phyloP scores from a whole-genome alignment of 352 stramenopile species.

The Pythium volutum region DNA sequence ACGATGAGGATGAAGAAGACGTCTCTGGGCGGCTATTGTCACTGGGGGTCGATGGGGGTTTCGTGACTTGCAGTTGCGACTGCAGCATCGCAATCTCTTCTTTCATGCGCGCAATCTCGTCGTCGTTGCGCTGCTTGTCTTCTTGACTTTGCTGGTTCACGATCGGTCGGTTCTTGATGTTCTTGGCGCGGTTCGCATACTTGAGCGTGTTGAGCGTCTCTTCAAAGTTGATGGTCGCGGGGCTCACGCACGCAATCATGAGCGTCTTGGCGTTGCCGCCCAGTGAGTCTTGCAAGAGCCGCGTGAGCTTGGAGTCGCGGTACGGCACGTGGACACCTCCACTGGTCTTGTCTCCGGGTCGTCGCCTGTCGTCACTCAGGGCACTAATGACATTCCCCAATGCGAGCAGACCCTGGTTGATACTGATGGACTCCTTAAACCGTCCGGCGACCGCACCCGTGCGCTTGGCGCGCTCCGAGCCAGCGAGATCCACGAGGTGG shows the following conservation, averaged over 20 bases:
- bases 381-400: constrained; percentile 95
- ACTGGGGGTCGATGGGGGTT: constrained; percentile 15
- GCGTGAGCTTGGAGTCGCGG: constrained; percentile 90
- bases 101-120: constrained; percentile 70
- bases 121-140: constrained; percentile 47
- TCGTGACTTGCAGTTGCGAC: constrained; percentile 49
- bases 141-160: constrained; percentile 90
- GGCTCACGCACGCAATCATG: constrained; percentile 87
- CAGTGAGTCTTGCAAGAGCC: constrained; percentile 85
- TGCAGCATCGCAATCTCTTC: constrained; percentile 75
- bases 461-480: constrained; percentile 90
- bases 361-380: constrained; percentile 73
- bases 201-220: constrained; percentile 97
- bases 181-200: constrained; percentile 95
- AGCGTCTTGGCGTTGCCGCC: constrained; percentile 90
- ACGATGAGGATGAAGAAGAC: constrained; percentile 8
- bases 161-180: constrained; percentile 97
- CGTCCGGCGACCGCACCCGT: constrained; percentile 82
- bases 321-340: constrained; percentile 78
- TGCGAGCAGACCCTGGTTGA: constrained; percentile 94
- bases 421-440: constrained; percentile 92
- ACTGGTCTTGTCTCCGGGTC: constrained; percentile 15
- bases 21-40: constrained; percentile 16
- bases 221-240: constrained; percentile 78
- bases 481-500: constrained; percentile 95